Base-by-base conservation (phyloP, 257 asterid genomes). In the Nicotiana otophora region DNA sequence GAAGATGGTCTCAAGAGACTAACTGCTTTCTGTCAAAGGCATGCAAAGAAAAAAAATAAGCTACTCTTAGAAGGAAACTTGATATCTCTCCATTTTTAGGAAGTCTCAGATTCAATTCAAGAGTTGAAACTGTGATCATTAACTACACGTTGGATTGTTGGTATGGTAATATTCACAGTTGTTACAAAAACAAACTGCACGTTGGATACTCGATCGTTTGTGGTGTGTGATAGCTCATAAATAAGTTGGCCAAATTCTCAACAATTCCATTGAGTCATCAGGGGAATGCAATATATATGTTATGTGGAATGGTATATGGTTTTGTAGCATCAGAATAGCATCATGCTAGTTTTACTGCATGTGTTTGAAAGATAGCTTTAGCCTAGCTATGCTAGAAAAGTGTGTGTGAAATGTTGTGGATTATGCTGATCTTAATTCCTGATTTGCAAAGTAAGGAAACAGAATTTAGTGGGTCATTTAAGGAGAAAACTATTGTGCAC, bases 1-100 rank as follows among this genome's bases (percentile, higher is more conserved):
- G 86, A 86, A 57, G 97, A 93, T 53, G 98, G 93, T n/a, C 81
- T 95, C 36, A 78, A 51, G 66, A 86, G 98, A 84, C 83, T 95
- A 23, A 90, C 90, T 82, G 89, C 91, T n/a, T 95, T 95, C 88
- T 86, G 62, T 83, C 81, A 85, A 72, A 91, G 94, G 79, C 90
- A 95, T 17, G 87, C 90, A 58, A 94, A 92, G 90, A 90, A 91
- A 87, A 39, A 39, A 91, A 89, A 69, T 92, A 82, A 83, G 83
- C 85, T 86, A 85, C 42, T 64, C 19, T 72, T 14, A 68, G 8
- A 62, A 4, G 11, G 15, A 23, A 20, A 10, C 57, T 20, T 69
- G 77, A 69, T 39, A n/a, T 39, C 82, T 76, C 88, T 39, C 5
- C 58, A 5, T 70, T 42, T 5, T 39, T 39, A 0, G 48, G 48